Conservation (phyloP, 2,329 filamentous ascomycete species). For the Mycocentrospora acerina region DNA sequence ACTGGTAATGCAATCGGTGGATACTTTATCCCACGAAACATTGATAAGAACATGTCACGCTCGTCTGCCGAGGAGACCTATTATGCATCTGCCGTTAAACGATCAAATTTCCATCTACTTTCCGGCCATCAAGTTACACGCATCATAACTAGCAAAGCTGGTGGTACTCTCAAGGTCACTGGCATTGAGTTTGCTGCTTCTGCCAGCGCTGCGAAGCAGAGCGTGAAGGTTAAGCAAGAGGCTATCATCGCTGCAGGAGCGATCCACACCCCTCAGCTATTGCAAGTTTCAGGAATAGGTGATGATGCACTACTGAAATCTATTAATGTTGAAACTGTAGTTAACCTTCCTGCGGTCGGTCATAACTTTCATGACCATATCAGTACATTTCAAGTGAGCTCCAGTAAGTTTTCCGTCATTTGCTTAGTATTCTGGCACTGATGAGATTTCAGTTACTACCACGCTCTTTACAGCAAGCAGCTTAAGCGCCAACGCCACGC, state of each 20-base stretch:
- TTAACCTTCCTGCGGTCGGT: constrained; percentile 30
- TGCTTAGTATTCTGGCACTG: not conserved
- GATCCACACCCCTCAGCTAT: constrained; percentile 16
- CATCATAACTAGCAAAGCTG: constrained; percentile 3
- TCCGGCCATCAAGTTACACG: constrained; percentile 15
- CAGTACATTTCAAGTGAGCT: not conserved
- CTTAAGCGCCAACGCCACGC: too few species aligned
- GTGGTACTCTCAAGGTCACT: not conserved
- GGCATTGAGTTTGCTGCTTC: too few species aligned
- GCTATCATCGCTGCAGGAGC: constrained; percentile 19
- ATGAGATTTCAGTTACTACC: not conserved
- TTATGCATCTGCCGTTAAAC: constrained; percentile 29
- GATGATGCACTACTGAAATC: constrained; percentile 15
- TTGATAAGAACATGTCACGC: constrained; percentile 11
- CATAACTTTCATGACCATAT: constrained; percentile 38
- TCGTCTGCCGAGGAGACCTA: too few species aligned
- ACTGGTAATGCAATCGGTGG: constrained; percentile 22
- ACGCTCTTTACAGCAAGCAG: too few species aligned
- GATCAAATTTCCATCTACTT: constrained; percentile 27
- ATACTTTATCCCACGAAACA: constrained; percentile 23
- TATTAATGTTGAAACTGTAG: constrained; percentile 20
- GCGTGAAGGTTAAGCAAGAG: constrained; percentile 11
- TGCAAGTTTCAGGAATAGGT: constrained; percentile 22
- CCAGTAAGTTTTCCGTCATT: not conserved
- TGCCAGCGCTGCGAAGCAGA: constrained; percentile 2